Evolutionary conservation across 768 basidiomycete species (phyloP).

Genomic region (Rhodotorula diobovata): DNA sequence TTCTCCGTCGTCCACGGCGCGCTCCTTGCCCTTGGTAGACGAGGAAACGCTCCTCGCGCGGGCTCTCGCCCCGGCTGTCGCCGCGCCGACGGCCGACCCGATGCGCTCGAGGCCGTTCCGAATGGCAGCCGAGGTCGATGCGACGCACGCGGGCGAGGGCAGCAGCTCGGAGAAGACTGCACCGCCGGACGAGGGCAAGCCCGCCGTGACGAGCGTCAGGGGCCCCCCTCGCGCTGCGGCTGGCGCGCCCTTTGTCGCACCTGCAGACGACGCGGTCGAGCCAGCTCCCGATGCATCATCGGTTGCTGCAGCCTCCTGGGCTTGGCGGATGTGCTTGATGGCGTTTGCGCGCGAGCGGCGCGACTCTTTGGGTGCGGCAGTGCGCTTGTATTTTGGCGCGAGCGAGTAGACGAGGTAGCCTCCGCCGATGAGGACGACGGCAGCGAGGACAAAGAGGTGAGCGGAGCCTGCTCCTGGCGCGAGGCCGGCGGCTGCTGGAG

Average conservation of each 20-base stretch:
- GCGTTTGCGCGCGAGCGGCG: background rate
- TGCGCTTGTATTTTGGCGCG: background rate
- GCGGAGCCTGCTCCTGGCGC: background rate
- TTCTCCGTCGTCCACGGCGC: background rate
- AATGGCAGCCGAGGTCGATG: slow-evolving; percentile 12
- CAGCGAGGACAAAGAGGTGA: slow-evolving; percentile 13
- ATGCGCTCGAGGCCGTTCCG: slow-evolving; percentile 5
- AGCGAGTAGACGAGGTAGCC: background rate
- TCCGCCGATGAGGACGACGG: slow-evolving; percentile 11
- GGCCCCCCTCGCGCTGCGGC: background rate
- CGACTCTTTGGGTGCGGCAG: background rate
- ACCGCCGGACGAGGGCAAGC: too few species aligned
- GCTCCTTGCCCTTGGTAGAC: slow-evolving; percentile 5
- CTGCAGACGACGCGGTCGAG: too few species aligned
- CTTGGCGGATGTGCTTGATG: slow-evolving; percentile 10
- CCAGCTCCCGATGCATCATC: background rate
- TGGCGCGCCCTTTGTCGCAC: too few species aligned
- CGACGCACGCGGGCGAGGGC: slow-evolving; percentile 10
- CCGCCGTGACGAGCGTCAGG: background rate
- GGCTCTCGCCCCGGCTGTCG: background rate
- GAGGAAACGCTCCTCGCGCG: background rate
- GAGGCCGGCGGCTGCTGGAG: background rate
- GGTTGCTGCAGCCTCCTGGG: slow-evolving; percentile 1
- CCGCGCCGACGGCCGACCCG: background rate
- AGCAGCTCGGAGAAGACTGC: background rate